Evolutionary conservation across 345 rosid genomes (phyloP), one percentile per base, ranked within the genome.

Genomic region (Stellera chamaejasme): DNA sequence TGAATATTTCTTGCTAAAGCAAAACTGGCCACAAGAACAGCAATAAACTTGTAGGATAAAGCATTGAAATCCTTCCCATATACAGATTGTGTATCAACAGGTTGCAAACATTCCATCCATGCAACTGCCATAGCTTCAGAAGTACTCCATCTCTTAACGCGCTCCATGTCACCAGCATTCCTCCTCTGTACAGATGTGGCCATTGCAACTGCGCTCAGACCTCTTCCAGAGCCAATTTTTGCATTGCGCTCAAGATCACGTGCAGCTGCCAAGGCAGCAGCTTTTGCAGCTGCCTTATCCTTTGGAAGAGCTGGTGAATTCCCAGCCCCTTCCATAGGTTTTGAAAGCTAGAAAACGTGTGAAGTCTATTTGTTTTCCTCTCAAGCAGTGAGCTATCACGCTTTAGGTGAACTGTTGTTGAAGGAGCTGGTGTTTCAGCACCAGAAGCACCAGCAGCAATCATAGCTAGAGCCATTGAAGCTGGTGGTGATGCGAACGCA

Each of bases 371-470:
- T 60, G 75, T 64, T 81, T 87, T 94, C 42, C 95, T 82, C 78
- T 90, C 95, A 66, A 85, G 91, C 78, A 85, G 52, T 61, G 97
- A 89, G 47, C 84, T 69, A 70, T 90, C 97, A 45, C 94, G 88
- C 76, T 68, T 89, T 59, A 90, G 90, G 27, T 75, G 95, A 62
- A 84, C 13, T 50, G 66, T 58, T 54, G 88, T 54, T 51, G 79
- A 63, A 39, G 95, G 91, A 73, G 89, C 78, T 0, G 88, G 79
- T 52, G 79, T 62, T 52, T 92, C 99, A 62, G 78, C 80, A 58
- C 99, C 99, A 43, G 96, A 82, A 74, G 99, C 96, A 52, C 99
- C 99, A 43, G 99, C 99, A 70, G 99, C 96, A 76, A 94, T 94
- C 97, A 94, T 94, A 50, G 99, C 96, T 77, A 94, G 74, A 27